Base-by-base conservation (phyloP, 148 eudicot species). In the Limonium bicolor region DNA sequence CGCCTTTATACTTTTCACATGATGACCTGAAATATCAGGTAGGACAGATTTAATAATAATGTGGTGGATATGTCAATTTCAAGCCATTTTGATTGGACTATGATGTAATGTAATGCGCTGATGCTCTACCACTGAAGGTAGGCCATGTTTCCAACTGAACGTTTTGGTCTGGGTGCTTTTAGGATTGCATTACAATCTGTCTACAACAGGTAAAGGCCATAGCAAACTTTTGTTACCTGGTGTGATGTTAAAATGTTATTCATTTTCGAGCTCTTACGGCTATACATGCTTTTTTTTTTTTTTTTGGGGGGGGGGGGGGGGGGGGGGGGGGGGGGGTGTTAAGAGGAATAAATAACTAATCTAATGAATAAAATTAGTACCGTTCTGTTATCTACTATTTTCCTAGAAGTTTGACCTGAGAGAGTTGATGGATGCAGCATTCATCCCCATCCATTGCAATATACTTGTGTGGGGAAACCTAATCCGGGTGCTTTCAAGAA, bases 1-100 rank as follows among this genome's bases (percentile, higher is more conserved):
- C 94, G 18, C 69, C 68, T 36, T 48, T 87, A 35, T 87, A 65
- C 68, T 87, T 87, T 61, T 80, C 96, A 34, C 75, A 65, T 59
- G 96, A 87, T 57, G 96, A 87, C 67, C 88, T 82, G 54, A 72
- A 69, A 54, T 87, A 82, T 52, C 94, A 87, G 87, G 96, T 87
- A 55, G n/a, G n/a, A n/a, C n/a, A 4, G 34, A 2, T 18, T 19
- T 31, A 13, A 31, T 16, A 17, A 27, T 46, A 13, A 18, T 18
- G n/a, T n/a, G 7, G 44, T 18, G 12, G 5, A 8, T 16, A 22
- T 20, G 19, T 38, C 6, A 36, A 7, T 38, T 15, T 40, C 12
- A 40, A 16, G 21, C 21, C 15, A 10, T 40, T 4, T 18, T 5
- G 6, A 23, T 25, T n/a, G n/a, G n/a, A n/a, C n/a, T 53, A 9